A percentile compares a stretch with the other conserved stretches of the same genome.
Conservation (phyloP, 805 yeast genomes). For the Saccharomyces mikatae region DNA sequence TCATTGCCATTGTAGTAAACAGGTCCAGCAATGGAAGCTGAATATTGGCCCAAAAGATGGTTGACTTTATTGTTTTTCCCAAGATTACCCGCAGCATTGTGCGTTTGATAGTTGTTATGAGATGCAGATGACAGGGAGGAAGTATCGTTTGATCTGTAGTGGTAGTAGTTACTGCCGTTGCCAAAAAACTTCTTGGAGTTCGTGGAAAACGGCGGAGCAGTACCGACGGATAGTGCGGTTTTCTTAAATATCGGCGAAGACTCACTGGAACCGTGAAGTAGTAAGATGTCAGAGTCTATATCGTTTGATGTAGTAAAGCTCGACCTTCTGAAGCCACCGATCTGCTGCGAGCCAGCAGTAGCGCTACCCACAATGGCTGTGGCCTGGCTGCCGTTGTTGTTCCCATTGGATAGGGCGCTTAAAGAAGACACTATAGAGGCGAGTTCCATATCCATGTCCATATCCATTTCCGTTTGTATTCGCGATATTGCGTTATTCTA, state of each 20-base stretch:
- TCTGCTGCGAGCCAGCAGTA: slow-evolving; percentile 10
- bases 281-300: slow-evolving; percentile 19
- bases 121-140: slow-evolving; percentile 1
- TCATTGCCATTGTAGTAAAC: background rate
- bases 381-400: slow-evolving; percentile 4
- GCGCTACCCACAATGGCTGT: slow-evolving; percentile 1
- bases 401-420: slow-evolving; percentile 25
- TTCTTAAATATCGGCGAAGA: slow-evolving; percentile 20
- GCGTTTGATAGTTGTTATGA: background rate
- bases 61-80: background rate
- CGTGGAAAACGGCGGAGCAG: slow-evolving; percentile 17
- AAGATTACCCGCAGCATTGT: background rate
- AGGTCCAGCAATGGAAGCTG: background rate
- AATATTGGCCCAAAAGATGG: background rate
- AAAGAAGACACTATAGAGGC: slow-evolving; percentile 32
- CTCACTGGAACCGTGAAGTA: slow-evolving; percentile 1
- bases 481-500: background rate
- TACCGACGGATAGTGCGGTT: slow-evolving; percentile 28
- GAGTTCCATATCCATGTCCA: slow-evolving; percentile 27
- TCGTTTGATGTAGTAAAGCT: slow-evolving; percentile 21
- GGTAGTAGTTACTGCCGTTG: slow-evolving; percentile 2
- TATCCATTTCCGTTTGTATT: background rate
- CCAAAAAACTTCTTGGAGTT: slow-evolving; percentile 4
- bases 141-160: slow-evolving; percentile 1
- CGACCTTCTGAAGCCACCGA: slow-evolving; percentile 29